A percentile compares a stretch with the other conserved stretches of the same genome.
phyloP scores from a whole-genome alignment of 768 basidiomycete genomes.

The Lepiota brunneoincarnata region DNA sequence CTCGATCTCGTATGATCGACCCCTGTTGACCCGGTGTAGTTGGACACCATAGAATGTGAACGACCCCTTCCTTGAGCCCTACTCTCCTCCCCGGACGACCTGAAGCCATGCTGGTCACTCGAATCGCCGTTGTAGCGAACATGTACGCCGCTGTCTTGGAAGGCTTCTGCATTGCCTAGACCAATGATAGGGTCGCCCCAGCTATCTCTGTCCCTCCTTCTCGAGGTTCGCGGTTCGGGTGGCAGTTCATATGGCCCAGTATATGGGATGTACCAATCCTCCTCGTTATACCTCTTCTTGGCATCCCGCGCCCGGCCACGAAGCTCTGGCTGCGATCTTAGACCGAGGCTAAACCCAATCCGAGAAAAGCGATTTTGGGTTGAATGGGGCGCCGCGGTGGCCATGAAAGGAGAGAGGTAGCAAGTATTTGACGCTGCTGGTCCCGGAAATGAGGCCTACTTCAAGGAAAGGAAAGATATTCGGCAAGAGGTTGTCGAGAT shows the following conservation, averaged over 20 bases:
- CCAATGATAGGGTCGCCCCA: slow-evolving; percentile 18
- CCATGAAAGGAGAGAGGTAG: neutral
- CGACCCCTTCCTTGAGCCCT: slow-evolving; percentile 26
- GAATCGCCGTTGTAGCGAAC: neutral
- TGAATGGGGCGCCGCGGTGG: neutral
- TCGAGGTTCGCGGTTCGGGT: slow-evolving; percentile 3
- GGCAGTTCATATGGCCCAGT: slow-evolving; percentile 17
- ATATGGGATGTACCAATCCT: slow-evolving; percentile 18
- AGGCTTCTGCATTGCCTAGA: neutral
- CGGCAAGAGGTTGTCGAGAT: neutral
- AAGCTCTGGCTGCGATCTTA: slow-evolving; percentile 3
- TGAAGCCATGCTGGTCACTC: neutral
- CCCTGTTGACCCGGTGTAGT: slow-evolving; percentile 36
- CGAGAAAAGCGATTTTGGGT: slow-evolving; percentile 3
- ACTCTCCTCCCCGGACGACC: slow-evolving; percentile 10
- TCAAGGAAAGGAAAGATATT: neutral
- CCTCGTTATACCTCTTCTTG: slow-evolving; percentile 7
- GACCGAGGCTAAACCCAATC: slow-evolving; percentile 5
- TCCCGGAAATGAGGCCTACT: neutral
- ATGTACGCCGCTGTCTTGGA: neutral
- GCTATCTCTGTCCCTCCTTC: slow-evolving; percentile 15
- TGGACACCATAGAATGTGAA: slow-evolving; percentile 40
- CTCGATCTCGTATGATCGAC: slow-evolving; percentile 34
- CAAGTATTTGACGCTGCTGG: neutral
- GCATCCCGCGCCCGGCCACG: neutral